Conservation (phyloP, 1,284 basidiomycete species). For the Cryptococcus sp. region DNA sequence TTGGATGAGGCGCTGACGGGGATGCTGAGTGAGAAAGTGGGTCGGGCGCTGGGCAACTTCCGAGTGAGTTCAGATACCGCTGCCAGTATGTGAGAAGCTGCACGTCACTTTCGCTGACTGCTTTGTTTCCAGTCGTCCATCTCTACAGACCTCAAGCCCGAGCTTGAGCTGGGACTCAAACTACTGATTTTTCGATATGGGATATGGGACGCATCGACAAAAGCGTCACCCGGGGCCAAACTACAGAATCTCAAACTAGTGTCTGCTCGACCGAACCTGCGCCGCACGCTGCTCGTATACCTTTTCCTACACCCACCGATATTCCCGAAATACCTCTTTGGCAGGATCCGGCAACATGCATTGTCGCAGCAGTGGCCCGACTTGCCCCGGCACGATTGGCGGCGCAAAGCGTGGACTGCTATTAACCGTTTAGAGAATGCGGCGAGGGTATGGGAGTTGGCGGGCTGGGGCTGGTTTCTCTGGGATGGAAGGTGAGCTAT, state of each 20-base stretch:
- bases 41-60: constrained; percentile 68
- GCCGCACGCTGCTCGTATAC: constrained; percentile 65
- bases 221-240: constrained; percentile 83
- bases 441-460: constrained; percentile 63
- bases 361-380: constrained; percentile 87
- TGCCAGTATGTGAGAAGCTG: neutral
- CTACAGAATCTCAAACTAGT: constrained; percentile 73
- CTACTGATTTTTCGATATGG: constrained; percentile 80
- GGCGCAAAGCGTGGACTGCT: constrained; percentile 74
- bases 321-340: constrained; percentile 74
- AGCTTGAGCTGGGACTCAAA: constrained; percentile 74
- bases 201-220: constrained; percentile 67
- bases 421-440: constrained; percentile 68
- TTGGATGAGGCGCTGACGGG: constrained; percentile 87
- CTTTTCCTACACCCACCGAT: constrained; percentile 67
- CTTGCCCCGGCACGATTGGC: constrained; percentile 71
- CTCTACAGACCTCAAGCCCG: constrained; percentile 72
- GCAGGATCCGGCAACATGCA: constrained; percentile 71
- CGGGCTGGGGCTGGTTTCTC: constrained; percentile 81
- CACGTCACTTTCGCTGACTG: neutral
- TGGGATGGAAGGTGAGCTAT: constrained; percentile 75
- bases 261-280: constrained; percentile 31
- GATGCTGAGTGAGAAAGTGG: constrained; percentile 80
- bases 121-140: constrained; percentile 59
- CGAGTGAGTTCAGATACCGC: constrained; percentile 59